Conservation (phyloP, 352 stramenopile genomes). For the Phytophthora citrophthora region DNA sequence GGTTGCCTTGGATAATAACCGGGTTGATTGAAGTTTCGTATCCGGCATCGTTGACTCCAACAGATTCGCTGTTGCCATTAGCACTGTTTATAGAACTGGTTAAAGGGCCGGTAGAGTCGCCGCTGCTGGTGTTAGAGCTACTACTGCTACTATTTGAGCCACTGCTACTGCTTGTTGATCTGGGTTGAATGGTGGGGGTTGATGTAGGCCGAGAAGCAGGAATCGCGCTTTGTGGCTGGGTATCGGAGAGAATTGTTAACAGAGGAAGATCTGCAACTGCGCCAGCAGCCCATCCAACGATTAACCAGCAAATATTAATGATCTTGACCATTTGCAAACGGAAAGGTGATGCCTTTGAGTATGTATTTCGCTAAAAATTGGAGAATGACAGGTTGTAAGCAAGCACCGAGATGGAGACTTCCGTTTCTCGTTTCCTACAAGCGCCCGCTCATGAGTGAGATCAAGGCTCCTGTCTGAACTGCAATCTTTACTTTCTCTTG, state of each 20-base stretch:
- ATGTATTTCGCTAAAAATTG: conserved; percentile 33
- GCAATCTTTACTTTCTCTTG: neutral
- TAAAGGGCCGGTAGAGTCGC: neutral
- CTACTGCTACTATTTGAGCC: neutral
- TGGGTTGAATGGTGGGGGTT: no score
- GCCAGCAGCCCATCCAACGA: neutral
- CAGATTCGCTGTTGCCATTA: neutral
- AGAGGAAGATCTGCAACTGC: conserved; percentile 6
- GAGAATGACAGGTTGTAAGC: conserved; percentile 11
- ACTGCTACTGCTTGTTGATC: neutral
- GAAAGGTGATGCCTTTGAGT: neutral
- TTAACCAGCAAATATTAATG: conserved; percentile 5
- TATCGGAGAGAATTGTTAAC: conserved; percentile 13
- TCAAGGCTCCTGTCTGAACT: conserved; percentile 4
- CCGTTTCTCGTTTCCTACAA: conserved; percentile 9
- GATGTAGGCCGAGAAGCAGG: conserved; percentile 1
- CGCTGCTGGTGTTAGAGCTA: neutral
- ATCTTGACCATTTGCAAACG: conserved; percentile 19
- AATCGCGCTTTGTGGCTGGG: neutral
- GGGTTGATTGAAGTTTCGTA: conserved; percentile 23
- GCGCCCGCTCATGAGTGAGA: conserved; percentile 7
- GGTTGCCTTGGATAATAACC: conserved; percentile 73
- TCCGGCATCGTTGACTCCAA: conserved; percentile 13
- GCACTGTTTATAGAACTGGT: neutral
- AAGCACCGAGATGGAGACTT: neutral